Percentiles rank a stretch among this genome's conserved stretches.
Evolutionary conservation across 345 rosid species (phyloP).

Genomic region (Kandelia obovata): DNA sequence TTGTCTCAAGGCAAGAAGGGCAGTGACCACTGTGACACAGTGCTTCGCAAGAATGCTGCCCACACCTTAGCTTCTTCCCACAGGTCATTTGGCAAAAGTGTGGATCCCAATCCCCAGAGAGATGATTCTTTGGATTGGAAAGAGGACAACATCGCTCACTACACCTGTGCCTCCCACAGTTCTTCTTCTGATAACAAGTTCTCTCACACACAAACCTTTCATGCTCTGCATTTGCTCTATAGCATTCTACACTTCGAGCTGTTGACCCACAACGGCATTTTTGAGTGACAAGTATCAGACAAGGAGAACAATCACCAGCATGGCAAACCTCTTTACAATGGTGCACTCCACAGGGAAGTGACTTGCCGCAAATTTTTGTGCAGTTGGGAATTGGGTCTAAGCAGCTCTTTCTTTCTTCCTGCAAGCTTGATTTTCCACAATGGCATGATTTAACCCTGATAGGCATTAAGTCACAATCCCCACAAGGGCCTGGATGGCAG

Average conservation of each 20-base stretch:
- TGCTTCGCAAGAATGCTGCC: constrained; percentile 84
- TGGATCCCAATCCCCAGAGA: constrained; percentile 68
- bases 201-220: constrained; percentile 69
- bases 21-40: constrained; percentile 96
- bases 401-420: constrained; percentile 69
- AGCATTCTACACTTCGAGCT: constrained; percentile 69
- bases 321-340: constrained; percentile 70
- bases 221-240: constrained; percentile 44
- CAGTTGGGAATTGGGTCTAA: constrained; percentile 86
- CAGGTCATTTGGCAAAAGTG: constrained; percentile 86
- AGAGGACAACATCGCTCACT: constrained; percentile 93
- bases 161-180: constrained; percentile 88
- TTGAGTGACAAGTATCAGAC: constrained; percentile 60
- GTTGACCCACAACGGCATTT: constrained; percentile 80
- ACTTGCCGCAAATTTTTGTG: constrained; percentile 54
- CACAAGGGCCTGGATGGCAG: constrained; percentile 90
- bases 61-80: constrained; percentile 88
- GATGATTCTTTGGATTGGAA: constrained; percentile 40
- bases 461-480: constrained; percentile 68
- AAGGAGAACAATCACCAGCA: constrained; percentile 80
- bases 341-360: constrained; percentile 70
- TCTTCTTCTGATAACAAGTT: constrained; percentile 82
- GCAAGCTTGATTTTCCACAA: constrained; percentile 76
- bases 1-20: constrained; percentile 88
- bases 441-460: constrained; percentile 61